These are phyloP conservation scores for Ensete ventricosum DNA, from an alignment of 176 grass and related monocot species.

Conservation along the genomic window DNA sequence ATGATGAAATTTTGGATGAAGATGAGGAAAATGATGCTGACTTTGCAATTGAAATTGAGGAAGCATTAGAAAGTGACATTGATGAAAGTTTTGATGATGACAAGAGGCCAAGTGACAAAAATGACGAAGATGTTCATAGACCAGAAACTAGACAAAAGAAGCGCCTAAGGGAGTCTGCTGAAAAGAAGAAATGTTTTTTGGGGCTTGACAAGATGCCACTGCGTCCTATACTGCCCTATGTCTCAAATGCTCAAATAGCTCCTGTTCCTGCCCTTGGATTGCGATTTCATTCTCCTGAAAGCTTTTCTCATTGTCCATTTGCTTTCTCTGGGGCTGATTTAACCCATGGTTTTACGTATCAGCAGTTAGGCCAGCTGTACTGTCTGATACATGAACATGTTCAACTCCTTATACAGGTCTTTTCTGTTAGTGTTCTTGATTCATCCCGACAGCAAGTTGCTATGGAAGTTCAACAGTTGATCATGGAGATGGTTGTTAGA, in stretches of 20 bases:
- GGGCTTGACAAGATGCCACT: conserved; percentile 34
- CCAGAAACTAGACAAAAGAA: conserved; percentile 69
- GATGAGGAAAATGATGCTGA: conserved; percentile 89
- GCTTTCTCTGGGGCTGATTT: conserved; percentile 30
- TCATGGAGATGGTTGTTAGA: conserved; percentile 58
- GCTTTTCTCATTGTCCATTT: conserved; percentile 18
- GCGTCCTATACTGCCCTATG: conserved; percentile 48
- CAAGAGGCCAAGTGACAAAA: conserved; percentile 18
- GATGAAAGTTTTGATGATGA: conserved; percentile 54
- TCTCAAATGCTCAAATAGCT: conserved; percentile 24
- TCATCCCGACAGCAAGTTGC: conserved; percentile 54
- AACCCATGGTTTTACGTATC: conserved; percentile 52
- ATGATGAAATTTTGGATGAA: conserved; percentile 67
- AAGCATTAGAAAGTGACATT: conserved; percentile 77
- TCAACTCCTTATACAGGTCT: conserved; percentile 83
- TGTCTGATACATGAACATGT: conserved; percentile 79
- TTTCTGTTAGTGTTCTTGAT: conserved; percentile 79
- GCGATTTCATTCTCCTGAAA: conserved; percentile 35
- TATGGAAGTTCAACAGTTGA: conserved; percentile 57
- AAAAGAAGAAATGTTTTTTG: conserved; percentile 18
- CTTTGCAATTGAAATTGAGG: conserved; percentile 87
- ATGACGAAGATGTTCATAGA: conserved; percentile 30
- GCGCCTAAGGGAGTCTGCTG: conserved; percentile 27
- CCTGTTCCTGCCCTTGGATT: conserved; percentile 27
- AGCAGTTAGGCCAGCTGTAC: conserved; percentile 71